Conservation (phyloP, 1,139 yeast species). For the Saccharomyces hybrid region DNA sequence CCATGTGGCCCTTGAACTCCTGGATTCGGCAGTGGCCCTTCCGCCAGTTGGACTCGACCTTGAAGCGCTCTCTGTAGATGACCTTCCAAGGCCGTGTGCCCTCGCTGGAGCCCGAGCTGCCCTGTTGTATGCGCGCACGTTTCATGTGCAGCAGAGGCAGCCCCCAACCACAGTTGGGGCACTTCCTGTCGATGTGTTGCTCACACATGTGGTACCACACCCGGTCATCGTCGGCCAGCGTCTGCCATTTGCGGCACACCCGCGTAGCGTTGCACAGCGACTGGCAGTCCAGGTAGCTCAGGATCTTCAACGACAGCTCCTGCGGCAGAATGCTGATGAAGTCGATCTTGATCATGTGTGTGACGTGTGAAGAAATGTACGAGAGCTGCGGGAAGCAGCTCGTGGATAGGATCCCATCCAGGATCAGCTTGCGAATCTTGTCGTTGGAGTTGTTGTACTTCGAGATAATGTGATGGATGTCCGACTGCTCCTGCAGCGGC, state of each 20-base stretch:
- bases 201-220: constrained; percentile 99
- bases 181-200: constrained; percentile 92
- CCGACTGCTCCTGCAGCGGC: constrained; percentile 75
- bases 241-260: constrained; percentile 80
- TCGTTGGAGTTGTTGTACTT: constrained; percentile 40
- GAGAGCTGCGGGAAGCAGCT: constrained; percentile 95
- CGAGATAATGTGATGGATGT: constrained; percentile 46
- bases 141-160: constrained; percentile 84
- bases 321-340: constrained; percentile 77
- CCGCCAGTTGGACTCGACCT: constrained; percentile 91
- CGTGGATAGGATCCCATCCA: constrained; percentile 78
- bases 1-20: constrained; percentile 75
- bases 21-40: constrained; percentile 60
- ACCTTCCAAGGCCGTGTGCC: constrained; percentile 65
- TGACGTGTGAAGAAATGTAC: constrained; percentile 72
- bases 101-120: background rate
- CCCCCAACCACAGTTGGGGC: constrained; percentile 99
- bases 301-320: constrained; percentile 74
- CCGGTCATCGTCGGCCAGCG: constrained; percentile 86
- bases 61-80: constrained; percentile 82
- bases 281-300: constrained; percentile 84
- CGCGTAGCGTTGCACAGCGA: constrained; percentile 90
- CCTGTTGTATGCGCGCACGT: constrained; percentile 41
- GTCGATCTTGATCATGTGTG: constrained; percentile 75
- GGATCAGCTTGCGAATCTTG: constrained; percentile 48